These are phyloP conservation scores for Pythium sukuiense DNA, from an alignment of 352 stramenopile genomes.

Conservation along the genomic window DNA sequence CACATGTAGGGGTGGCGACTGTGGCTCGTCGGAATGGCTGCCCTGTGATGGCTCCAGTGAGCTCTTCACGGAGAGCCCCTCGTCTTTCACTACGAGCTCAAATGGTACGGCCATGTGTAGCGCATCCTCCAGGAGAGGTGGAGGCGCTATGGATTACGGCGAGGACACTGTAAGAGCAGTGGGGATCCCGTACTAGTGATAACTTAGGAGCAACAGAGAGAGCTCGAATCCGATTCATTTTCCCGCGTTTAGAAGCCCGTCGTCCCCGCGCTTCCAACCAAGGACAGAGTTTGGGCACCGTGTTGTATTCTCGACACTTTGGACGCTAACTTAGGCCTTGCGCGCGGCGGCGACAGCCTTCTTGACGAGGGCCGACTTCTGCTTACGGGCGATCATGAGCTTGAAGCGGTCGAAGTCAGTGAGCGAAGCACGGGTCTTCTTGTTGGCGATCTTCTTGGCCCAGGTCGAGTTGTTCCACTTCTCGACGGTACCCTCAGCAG, in stretches of 20 bases:
- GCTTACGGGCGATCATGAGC: constrained; percentile 98
- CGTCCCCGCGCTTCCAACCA: neutral
- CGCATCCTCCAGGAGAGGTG: no score
- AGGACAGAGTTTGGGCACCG: constrained; percentile 19
- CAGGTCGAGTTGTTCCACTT: constrained; percentile 96
- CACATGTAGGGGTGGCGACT: no score
- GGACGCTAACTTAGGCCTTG: constrained; percentile 48
- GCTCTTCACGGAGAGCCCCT: no score
- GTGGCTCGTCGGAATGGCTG: no score
- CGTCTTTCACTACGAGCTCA: no score
- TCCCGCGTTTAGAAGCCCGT: constrained; percentile 7
- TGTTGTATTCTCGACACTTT: constrained; percentile 25
- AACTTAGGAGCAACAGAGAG: constrained; percentile 7
- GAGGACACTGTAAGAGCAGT: neutral
- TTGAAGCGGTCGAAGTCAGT: constrained; percentile 99
- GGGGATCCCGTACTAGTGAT: neutral
- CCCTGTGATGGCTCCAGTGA: no score
- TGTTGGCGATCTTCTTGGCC: constrained; percentile 98
- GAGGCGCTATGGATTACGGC: neutral
- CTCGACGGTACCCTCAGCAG: constrained; percentile 84
- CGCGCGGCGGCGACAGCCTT: constrained; percentile 79
- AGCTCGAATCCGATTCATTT: constrained; percentile 26
- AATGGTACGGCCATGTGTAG: no score
- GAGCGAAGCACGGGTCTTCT: constrained; percentile 94
- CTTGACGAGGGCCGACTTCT: constrained; percentile 95